These are phyloP conservation scores for Cyclotella atomus DNA, from an alignment of 108 stramenopile genomes.

Conservation along the genomic window DNA sequence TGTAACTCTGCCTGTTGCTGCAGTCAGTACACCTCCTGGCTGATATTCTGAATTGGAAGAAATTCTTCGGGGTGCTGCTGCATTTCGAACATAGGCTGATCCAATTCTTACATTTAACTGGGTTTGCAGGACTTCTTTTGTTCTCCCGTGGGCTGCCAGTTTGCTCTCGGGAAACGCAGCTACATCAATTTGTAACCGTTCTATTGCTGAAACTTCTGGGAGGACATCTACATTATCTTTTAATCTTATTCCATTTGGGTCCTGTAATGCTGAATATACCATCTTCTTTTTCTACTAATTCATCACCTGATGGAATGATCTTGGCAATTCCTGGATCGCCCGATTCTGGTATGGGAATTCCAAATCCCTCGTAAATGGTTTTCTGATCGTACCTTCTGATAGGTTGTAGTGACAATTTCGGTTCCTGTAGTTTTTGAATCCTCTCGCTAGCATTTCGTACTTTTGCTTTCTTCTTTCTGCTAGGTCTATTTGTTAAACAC, in stretches of 20 bases:
- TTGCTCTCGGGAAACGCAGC: slow-evolving; percentile 1
- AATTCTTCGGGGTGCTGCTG: not conserved
- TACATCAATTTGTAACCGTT: not conserved
- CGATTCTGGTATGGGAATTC: too few species aligned
- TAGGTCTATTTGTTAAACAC: too few species aligned
- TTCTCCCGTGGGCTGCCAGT: not conserved
- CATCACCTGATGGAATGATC: slow-evolving; percentile 13
- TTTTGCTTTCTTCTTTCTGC: too few species aligned
- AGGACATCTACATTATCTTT: not conserved
- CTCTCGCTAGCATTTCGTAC: too few species aligned
- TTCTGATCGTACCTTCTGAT: too few species aligned
- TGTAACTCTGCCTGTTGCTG: not conserved
- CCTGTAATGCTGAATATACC: not conserved
- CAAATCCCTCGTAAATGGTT: too few species aligned
- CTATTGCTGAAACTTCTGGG: slow-evolving; percentile 4
- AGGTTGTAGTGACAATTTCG: too few species aligned
- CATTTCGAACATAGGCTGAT: not conserved
- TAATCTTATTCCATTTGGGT: slow-evolving; percentile 4
- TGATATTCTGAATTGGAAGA: not conserved
- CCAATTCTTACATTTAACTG: not conserved
- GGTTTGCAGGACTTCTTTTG: not conserved
- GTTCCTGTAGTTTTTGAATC: too few species aligned
- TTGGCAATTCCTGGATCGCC: too few species aligned
- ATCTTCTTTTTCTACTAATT: not conserved
- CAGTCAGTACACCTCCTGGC: slow-evolving; percentile 5